phyloP scores from a whole-genome alignment of 768 basidiomycete genomes.

The Daedalea quercina region DNA sequence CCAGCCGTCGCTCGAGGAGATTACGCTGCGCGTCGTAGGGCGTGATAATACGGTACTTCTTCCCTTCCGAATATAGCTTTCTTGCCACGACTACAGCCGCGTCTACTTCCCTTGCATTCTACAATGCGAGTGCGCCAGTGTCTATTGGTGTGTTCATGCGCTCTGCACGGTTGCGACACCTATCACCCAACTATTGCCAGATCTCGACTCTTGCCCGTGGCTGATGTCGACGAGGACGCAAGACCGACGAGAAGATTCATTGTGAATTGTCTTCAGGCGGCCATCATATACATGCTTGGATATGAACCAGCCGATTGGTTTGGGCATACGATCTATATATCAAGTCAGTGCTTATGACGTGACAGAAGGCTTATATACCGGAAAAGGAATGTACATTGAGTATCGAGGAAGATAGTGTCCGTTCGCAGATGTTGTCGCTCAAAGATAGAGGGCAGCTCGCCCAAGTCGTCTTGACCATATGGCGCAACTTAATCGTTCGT shows the following conservation, averaged over 20 bases:
- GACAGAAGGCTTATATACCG: not conserved
- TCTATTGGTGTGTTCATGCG: no score
- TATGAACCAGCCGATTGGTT: constrained; percentile 25
- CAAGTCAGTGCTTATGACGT: no score
- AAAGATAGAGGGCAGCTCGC: constrained; percentile 25
- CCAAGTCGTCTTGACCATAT: constrained; percentile 24
- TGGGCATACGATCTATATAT: constrained; percentile 30
- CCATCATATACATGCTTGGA: constrained; percentile 24
- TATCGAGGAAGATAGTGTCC: constrained; percentile 24
- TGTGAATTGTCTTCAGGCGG: constrained; percentile 19
- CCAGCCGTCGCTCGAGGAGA: constrained; percentile 19
- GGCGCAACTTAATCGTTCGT: constrained; percentile 26
- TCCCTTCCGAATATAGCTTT: constrained; percentile 9
- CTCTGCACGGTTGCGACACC: not conserved
- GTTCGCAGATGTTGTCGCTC: constrained; percentile 23
- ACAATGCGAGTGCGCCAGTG: constrained; percentile 11
- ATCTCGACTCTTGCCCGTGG: constrained; percentile 26
- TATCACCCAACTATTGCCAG: constrained; percentile 32
- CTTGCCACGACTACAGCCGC: constrained; percentile 14
- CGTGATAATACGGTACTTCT: constrained; percentile 25
- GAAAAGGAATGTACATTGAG: constrained; percentile 24
- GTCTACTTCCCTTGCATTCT: constrained; percentile 21
- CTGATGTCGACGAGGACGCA: constrained; percentile 36
- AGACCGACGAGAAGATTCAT: constrained; percentile 2
- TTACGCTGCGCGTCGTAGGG: constrained; percentile 29